Evolutionary conservation across 1,284 basidiomycete genomes (phyloP), one percentile per base, ranked within the genome.

Genomic region (Malassezia japonica): DNA sequence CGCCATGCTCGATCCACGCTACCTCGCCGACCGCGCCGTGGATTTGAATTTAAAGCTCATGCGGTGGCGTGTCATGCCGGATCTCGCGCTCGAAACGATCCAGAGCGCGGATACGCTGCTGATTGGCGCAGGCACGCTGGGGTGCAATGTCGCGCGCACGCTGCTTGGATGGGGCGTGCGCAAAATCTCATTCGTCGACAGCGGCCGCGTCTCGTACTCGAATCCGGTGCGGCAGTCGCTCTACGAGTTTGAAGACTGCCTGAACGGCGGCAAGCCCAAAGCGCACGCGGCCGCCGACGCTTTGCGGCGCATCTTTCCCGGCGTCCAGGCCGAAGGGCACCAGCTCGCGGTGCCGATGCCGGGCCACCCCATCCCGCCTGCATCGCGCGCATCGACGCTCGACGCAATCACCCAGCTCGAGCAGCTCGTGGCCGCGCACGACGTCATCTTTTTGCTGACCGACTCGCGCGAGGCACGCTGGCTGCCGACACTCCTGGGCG

Each of bases 31-130:
- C 60, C 92, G 96, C 74, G 94, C 94, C 0, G 88, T 96, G 9
- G 90, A 95, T 74, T 78, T 99, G 28, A 98, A 98, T 70, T 77
- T 98, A 46, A 96, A 96, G 74, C 80, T 99, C 21, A 96, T 99
- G 92, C 81, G 89, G 25, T 98, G 92, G 92, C 80, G 92, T 8
- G 90, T 98, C 59, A 78, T 98, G 38, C 92, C 94, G 1, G 77
- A 81, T 0, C 81, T 99, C 38, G 80, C 96, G 59, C 79, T 98
- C 6, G 90, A 94, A 45, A 86, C 83, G 73, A 80, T 99, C 23
- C 82, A 87, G 2, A 71, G 73, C 0, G 89, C 88, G 0, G 81
- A 78, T 43, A 94, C 87, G 71, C 77, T 98, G 1, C 76, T 96
- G 1, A 81, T 98, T 0, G 94, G 92, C 4, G 90, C 92, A 0